Evolutionary conservation across 1,139 yeast species (phyloP).

Genomic region (Debaryomyces sp.): DNA sequence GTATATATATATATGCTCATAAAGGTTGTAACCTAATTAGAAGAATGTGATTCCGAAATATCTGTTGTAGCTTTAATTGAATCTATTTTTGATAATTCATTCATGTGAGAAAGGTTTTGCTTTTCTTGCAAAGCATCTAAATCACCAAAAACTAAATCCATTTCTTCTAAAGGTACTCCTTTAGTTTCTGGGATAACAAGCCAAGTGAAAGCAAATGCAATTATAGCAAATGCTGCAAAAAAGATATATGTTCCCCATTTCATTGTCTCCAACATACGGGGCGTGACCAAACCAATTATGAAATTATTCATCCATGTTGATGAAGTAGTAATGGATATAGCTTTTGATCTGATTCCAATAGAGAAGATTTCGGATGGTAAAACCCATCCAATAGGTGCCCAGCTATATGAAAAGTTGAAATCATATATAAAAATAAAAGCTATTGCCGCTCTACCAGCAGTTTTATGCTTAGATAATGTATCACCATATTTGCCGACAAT

Average conservation of each 20-base stretch:
- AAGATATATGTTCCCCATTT: constrained; percentile 32
- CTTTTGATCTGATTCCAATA: constrained; percentile 26
- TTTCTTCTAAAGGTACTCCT: constrained; percentile 34
- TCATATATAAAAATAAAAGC: constrained; percentile 42
- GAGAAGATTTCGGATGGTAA: constrained; percentile 50
- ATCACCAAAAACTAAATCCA: constrained; percentile 23
- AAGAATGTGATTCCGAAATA: not conserved
- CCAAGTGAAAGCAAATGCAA: constrained; percentile 20
- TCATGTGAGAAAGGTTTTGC: not conserved
- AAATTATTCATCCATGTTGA: constrained; percentile 41
- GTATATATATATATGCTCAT: too few species aligned
- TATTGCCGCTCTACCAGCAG: constrained; percentile 45
- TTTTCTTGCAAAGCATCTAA: constrained; percentile 7
- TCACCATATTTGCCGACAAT: constrained; percentile 53
- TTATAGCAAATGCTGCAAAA: constrained; percentile 27
- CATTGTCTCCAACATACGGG: constrained; percentile 26
- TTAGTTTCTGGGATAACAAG: constrained; percentile 35
- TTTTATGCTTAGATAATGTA: constrained; percentile 14
- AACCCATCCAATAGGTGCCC: constrained; percentile 39
- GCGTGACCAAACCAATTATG: constrained; percentile 33
- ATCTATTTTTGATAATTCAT: not conserved
- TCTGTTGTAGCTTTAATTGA: not conserved
- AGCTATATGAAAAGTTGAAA: constrained; percentile 27
- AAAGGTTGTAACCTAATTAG: too few species aligned
- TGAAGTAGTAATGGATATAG: constrained; percentile 34